These are phyloP conservation scores for Cercospora canescens DNA, from an alignment of 2,329 filamentous ascomycete species.

Conservation along the genomic window DNA sequence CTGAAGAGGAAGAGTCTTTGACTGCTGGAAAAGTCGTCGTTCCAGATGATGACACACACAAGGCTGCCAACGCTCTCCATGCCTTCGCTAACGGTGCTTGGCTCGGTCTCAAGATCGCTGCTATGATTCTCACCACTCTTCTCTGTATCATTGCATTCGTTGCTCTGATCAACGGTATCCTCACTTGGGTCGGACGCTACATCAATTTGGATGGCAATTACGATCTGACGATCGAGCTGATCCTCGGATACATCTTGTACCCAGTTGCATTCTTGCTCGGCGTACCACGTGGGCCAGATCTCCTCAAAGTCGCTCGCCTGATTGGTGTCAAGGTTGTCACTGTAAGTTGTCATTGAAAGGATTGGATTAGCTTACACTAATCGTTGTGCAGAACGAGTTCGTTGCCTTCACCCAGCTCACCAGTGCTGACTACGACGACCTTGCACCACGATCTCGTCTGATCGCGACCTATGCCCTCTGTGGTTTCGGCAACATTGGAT, in stretches of 20 bases:
- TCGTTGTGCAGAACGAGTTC: slow-evolving; percentile 67
- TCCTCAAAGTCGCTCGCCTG: slow-evolving; percentile 73
- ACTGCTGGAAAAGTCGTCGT: slow-evolving; percentile 80
- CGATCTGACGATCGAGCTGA: slow-evolving; percentile 70
- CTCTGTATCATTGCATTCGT: slow-evolving; percentile 81
- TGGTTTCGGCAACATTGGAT: slow-evolving; percentile 75
- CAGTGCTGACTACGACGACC: slow-evolving; percentile 52
- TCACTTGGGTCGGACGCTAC: slow-evolving; percentile 83
- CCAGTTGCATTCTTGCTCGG: slow-evolving; percentile 80
- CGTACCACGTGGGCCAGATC: slow-evolving; percentile 60
- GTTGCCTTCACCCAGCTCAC: slow-evolving; percentile 66
- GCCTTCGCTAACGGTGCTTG: slow-evolving; percentile 83
- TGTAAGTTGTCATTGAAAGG: slow-evolving; percentile 40
- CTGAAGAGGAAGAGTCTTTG: slow-evolving; percentile 82
- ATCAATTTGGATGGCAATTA: slow-evolving; percentile 68
- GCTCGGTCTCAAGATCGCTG: slow-evolving; percentile 83
- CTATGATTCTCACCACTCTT: slow-evolving; percentile 77
- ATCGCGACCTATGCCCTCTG: slow-evolving; percentile 87
- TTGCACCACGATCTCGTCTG: slow-evolving; percentile 71
- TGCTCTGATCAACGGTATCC: slow-evolving; percentile 70
- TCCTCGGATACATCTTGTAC: slow-evolving; percentile 76
- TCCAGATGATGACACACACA: slow-evolving; percentile 74
- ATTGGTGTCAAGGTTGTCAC: slow-evolving; percentile 85
- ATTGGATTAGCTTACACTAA: neutral
- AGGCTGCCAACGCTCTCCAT: slow-evolving; percentile 77